These are phyloP conservation scores for Ustilago trichophora DNA, from an alignment of 1,284 basidiomycete genomes.

Conservation along the genomic window DNA sequence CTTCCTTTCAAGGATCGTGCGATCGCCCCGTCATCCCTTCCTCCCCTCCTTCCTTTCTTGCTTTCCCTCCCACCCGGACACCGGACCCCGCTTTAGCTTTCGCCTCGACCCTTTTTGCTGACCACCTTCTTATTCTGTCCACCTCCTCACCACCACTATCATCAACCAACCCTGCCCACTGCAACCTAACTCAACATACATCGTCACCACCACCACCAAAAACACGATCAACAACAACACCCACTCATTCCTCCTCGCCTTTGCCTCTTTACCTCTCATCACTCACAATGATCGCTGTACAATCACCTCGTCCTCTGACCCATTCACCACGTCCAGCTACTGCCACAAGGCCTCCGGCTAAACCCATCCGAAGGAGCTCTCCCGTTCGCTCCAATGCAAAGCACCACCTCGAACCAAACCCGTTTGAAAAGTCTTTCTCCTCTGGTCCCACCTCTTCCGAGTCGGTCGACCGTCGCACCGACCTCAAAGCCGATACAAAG, in stretches of 20 bases:
- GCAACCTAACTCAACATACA: background rate
- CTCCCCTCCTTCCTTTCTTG: too few relatives aligned
- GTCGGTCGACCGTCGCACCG: slow-evolving; percentile 35
- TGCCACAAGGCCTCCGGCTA: slow-evolving; percentile 41
- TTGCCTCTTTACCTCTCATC: too few relatives aligned
- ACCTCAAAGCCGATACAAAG: slow-evolving; percentile 28
- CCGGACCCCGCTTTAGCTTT: background rate
- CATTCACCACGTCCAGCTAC: slow-evolving; percentile 36
- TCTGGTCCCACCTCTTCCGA: slow-evolving; percentile 67
- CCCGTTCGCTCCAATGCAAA: slow-evolving; percentile 45
- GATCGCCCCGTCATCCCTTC: slow-evolving; percentile 16
- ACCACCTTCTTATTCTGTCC: background rate
- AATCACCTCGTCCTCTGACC: slow-evolving; percentile 13
- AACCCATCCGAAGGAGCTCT: slow-evolving; percentile 23
- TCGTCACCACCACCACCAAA: background rate
- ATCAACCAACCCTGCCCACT: background rate
- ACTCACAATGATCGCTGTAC: slow-evolving; percentile 20
- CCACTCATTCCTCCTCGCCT: background rate
- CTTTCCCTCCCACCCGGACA: background rate
- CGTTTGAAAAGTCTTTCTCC: slow-evolving; percentile 93
- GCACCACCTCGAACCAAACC: slow-evolving; percentile 82
- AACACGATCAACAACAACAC: slow-evolving; percentile 3
- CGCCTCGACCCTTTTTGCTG: background rate
- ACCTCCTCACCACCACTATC: background rate
- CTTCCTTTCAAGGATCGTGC: slow-evolving; percentile 9